Conservation (phyloP, 371 early-diverging fungal genomes). For the Quaeritorhiza haematococci region DNA sequence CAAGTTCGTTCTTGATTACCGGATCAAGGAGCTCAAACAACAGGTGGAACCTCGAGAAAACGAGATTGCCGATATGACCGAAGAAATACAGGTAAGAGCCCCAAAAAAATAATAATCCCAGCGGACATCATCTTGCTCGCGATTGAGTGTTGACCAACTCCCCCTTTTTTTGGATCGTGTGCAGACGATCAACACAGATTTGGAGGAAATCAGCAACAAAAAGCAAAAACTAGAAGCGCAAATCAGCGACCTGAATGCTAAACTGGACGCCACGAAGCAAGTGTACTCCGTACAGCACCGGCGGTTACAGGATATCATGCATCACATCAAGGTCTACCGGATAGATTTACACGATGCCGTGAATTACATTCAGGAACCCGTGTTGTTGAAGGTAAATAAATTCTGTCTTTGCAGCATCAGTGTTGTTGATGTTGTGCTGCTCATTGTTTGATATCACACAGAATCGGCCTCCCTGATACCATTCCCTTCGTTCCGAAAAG, state of each 20-base stretch:
- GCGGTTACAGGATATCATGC: conserved; percentile 21
- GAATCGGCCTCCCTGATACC: no score
- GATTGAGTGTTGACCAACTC: background rate
- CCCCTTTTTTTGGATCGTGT: conserved; percentile 2
- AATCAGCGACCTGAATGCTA: conserved; percentile 25
- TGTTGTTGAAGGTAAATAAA: conserved; percentile 29
- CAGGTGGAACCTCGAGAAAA: conserved; percentile 54
- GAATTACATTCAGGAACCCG: conserved; percentile 41
- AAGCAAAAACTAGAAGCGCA: conserved; percentile 23
- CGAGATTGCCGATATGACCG: conserved; percentile 42
- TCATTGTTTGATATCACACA: no score
- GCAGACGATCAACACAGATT: conserved; percentile 42
- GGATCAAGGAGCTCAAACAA: conserved; percentile 50
- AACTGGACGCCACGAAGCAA: conserved; percentile 23
- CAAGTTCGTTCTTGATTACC: conserved; percentile 53
- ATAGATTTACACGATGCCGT: conserved; percentile 38
- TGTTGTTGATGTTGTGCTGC: no score
- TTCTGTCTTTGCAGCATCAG: no score
- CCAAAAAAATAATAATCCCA: no score
- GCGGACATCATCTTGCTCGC: background rate
- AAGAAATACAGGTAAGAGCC: conserved; percentile 31
- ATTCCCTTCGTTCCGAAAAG: background rate
- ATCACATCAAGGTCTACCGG: conserved; percentile 30
- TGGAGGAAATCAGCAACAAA: conserved; percentile 29
- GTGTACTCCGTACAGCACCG: conserved; percentile 27